Evolutionary conservation across 495 filamentous ascomycete species (phyloP).

Genomic region (Penicillium waksmanii): DNA sequence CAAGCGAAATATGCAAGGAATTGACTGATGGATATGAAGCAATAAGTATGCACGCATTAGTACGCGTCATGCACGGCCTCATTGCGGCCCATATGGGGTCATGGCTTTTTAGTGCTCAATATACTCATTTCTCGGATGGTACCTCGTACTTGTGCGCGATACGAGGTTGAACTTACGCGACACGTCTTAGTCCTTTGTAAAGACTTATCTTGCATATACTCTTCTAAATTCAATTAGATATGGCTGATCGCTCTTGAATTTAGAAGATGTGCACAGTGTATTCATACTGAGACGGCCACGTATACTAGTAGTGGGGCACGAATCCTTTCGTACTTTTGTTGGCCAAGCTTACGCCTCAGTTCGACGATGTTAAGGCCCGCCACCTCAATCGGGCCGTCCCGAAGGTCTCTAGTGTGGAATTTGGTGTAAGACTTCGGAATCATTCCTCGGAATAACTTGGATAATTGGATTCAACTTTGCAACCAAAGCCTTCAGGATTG

Average conservation of each 20-base stretch:
- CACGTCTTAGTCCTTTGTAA: background rate
- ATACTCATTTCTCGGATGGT: background rate
- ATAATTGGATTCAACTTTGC: background rate
- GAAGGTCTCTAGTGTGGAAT: background rate
- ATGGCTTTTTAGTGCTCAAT: background rate
- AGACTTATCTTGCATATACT: background rate
- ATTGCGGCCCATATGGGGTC: background rate
- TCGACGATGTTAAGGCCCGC: background rate
- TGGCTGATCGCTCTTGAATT: background rate
- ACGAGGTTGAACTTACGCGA: background rate
- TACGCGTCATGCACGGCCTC: background rate
- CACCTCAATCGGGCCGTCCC: background rate
- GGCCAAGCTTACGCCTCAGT: background rate
- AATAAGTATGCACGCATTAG: background rate
- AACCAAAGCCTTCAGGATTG: background rate
- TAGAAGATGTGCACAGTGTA: background rate
- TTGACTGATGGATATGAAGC: background rate
- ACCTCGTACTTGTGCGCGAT: background rate
- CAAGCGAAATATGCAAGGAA: background rate
- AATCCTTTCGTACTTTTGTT: background rate
- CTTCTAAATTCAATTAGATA: background rate
- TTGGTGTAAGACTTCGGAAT: background rate
- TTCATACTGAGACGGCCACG: background rate
- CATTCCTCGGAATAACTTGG: background rate
- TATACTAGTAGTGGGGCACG: background rate